These are phyloP conservation scores for Auricularia cornea DNA, from an alignment of 768 basidiomycete species.

Conservation along the genomic window DNA sequence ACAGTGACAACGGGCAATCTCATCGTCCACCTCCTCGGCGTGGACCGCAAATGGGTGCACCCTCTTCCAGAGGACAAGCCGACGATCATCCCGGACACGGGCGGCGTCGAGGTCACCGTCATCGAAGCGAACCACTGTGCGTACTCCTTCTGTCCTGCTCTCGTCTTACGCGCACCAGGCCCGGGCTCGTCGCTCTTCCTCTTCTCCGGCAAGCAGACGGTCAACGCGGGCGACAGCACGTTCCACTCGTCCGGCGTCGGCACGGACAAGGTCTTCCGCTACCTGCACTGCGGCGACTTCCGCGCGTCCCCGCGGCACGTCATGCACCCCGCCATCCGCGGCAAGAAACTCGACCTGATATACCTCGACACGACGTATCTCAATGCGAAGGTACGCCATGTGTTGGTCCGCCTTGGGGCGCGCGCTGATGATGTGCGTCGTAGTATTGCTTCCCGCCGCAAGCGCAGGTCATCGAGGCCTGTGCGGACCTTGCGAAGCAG, in stretches of 20 bases:
- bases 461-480: conserved; percentile 87
- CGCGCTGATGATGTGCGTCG: background rate
- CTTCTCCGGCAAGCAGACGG: conserved; percentile 86
- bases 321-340: conserved; percentile 72
- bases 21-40: conserved; percentile 83
- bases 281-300: conserved; percentile 94
- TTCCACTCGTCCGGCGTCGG: conserved; percentile 69
- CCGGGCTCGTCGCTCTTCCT: conserved; percentile 93
- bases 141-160: conserved; percentile 8
- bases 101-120: conserved; percentile 81
- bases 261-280: conserved; percentile 62
- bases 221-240: conserved; percentile 76
- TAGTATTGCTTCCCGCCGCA: conserved; percentile 95
- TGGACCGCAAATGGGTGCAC: conserved; percentile 83
- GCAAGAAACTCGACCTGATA: conserved; percentile 74
- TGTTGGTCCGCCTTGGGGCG: background rate
- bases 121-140: conserved; percentile 97
- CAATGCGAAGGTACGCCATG: conserved; percentile 57
- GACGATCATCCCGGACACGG: conserved; percentile 67
- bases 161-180: conserved; percentile 16
- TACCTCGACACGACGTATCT: conserved; percentile 97
- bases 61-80: conserved; percentile 76
- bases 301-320: conserved; percentile 84
- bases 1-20: conserved; percentile 79
- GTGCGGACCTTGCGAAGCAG: conserved; percentile 68